These are phyloP conservation scores for Yarrowia hollandica DNA, from an alignment of 805 yeast species.

Conservation along the genomic window DNA sequence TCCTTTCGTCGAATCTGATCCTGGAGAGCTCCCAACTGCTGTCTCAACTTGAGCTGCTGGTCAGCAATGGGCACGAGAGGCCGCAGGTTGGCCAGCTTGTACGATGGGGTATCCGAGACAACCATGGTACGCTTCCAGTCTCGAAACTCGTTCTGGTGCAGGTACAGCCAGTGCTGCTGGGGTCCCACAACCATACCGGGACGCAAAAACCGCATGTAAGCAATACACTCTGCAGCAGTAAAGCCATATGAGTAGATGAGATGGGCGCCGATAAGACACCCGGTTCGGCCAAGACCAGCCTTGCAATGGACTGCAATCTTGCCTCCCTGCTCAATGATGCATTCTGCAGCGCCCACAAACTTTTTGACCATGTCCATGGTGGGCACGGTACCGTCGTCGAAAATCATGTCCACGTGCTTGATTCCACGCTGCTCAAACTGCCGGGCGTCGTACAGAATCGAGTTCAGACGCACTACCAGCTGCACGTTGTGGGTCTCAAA, in stretches of 20 bases:
- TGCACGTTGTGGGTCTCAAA: slow-evolving; percentile 74
- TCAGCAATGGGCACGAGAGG: slow-evolving; percentile 40
- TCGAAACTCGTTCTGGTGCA: slow-evolving; percentile 93
- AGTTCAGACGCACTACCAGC: slow-evolving; percentile 87
- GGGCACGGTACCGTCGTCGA: slow-evolving; percentile 98
- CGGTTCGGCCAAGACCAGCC: slow-evolving; percentile 97
- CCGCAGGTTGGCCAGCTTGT: slow-evolving; percentile 43
- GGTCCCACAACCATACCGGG: slow-evolving; percentile 99
- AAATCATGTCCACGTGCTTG: slow-evolving; percentile 90
- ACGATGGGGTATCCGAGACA: slow-evolving; percentile 61
- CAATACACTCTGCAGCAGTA: slow-evolving; percentile 95
- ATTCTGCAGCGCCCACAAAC: slow-evolving; percentile 93
- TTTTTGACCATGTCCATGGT: slow-evolving; percentile 88
- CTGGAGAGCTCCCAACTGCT: slow-evolving; percentile 9
- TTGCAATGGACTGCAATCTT: slow-evolving; percentile 99
- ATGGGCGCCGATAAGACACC: slow-evolving; percentile 96
- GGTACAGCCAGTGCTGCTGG: slow-evolving; percentile 97
- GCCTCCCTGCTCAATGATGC: slow-evolving; percentile 80
- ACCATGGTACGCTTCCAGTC: slow-evolving; percentile 95
- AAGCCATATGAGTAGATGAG: slow-evolving; percentile 94
- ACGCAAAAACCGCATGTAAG: slow-evolving; percentile 91
- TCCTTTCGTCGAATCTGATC: slow-evolving; percentile 26
- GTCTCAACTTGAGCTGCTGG: slow-evolving; percentile 30
- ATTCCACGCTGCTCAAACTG: slow-evolving; percentile 84
- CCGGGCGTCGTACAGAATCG: slow-evolving; percentile 80